Evolutionary conservation across 2,329 filamentous ascomycete genomes (phyloP).

Genomic region (Penicillium frequentans): DNA sequence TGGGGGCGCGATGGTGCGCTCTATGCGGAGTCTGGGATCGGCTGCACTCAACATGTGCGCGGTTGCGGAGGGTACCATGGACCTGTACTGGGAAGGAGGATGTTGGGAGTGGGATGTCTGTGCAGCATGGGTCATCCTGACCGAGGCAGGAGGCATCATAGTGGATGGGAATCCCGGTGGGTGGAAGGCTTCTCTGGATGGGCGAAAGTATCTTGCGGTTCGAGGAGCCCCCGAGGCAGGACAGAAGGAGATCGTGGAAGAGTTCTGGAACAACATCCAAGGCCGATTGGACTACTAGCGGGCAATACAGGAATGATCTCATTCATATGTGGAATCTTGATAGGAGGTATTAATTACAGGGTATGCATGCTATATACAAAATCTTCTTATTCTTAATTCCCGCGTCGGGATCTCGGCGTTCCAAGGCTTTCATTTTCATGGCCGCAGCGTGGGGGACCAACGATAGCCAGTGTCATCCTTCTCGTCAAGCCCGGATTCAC

Average conservation of each 20-base stretch:
- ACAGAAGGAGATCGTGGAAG: slow-evolving; percentile 42
- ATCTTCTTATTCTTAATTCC: background rate
- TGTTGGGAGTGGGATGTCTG: slow-evolving; percentile 69
- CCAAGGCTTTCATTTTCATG: background rate
- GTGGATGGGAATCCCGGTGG: slow-evolving; percentile 60
- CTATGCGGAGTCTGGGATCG: slow-evolving; percentile 56
- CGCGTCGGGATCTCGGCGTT: background rate
- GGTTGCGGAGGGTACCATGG: slow-evolving; percentile 57
- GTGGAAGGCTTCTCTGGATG: slow-evolving; percentile 58
- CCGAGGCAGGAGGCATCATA: slow-evolving; percentile 60
- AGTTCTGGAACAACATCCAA: slow-evolving; percentile 44
- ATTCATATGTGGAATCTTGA: background rate
- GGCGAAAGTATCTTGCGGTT: slow-evolving; percentile 53
- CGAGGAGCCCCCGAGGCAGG: slow-evolving; percentile 33
- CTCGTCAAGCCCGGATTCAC: slow-evolving; percentile 35
- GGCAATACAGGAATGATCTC: background rate
- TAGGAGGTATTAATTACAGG: slow-evolving; percentile 6
- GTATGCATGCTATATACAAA: slow-evolving; percentile 10
- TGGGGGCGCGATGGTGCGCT: slow-evolving; percentile 64
- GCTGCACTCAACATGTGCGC: slow-evolving; percentile 63
- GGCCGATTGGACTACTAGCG: slow-evolving; percentile 38
- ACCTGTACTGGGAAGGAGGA: slow-evolving; percentile 66
- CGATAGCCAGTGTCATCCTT: slow-evolving; percentile 20
- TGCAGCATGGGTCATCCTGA: slow-evolving; percentile 62
- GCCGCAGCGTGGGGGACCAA: slow-evolving; percentile 7